These are phyloP conservation scores for Leishmania guyanensis DNA, from an alignment of 208 protist species.

Conservation along the genomic window DNA sequence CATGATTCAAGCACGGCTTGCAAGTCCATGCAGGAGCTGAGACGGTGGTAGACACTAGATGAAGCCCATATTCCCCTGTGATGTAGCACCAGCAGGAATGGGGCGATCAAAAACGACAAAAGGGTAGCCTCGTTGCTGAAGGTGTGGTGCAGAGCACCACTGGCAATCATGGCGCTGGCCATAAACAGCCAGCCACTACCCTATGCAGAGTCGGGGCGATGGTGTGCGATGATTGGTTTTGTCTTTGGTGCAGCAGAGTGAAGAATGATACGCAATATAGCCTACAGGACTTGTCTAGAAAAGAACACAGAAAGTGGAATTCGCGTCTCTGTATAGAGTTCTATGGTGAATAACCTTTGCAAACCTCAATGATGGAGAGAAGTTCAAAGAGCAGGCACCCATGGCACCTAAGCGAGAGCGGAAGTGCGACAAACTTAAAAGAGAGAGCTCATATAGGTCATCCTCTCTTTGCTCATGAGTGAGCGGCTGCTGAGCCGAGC, in stretches of 20 bases:
- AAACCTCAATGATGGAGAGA: neutral
- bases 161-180: slow-evolving; percentile 22
- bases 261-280: neutral
- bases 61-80: slow-evolving; percentile 26
- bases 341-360: neutral
- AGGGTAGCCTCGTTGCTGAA: slow-evolving; percentile 21
- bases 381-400: neutral
- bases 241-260: neutral
- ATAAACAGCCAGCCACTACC: neutral
- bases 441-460: neutral
- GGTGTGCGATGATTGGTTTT: neutral
- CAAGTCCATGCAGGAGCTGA: slow-evolving; percentile 14
- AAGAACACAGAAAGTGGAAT: neutral
- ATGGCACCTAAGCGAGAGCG: neutral
- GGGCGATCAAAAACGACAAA: slow-evolving; percentile 27
- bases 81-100: slow-evolving; percentile 23
- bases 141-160: slow-evolving; percentile 28
- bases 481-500: neutral
- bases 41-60: slow-evolving; percentile 27
- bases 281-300: neutral
- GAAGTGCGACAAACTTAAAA: neutral
- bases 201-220: neutral
- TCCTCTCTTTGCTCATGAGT: neutral
- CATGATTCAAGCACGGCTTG: slow-evolving; percentile 4
- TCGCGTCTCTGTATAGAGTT: neutral